Base-by-base conservation (phyloP, 768 basidiomycete species). In the Mrakia frigida region DNA sequence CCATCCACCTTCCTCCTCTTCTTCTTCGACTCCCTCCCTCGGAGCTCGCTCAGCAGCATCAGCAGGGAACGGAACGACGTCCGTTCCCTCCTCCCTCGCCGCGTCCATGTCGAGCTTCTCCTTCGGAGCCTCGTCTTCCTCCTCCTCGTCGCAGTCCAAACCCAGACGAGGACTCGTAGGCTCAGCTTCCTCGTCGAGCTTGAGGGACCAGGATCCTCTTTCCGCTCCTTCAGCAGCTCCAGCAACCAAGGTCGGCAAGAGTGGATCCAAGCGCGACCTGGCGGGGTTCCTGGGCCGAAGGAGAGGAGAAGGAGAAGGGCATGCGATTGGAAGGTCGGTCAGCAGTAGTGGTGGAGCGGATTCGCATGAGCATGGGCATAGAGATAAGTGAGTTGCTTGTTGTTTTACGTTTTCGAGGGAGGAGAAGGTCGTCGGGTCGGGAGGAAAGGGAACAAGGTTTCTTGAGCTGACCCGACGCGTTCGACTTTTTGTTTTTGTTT, bases 141-240 rank as follows among this genome's bases (percentile, higher is more conserved):
- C 28, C 61, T 14, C 37, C 21, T 43, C 63, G 37, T 67, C 65
- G 10, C 35, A 68, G 10, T 21, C 35, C 65, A 68, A 68, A 37
- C 65, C 33, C 3, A n/a, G 37, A 41, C 35, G 65, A n/a, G 25
- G 35, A 39, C 65, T 68, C 23, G 65, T 37, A 7, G 35, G 37
- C 11, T 68, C 65, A 39, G 37, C 18, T 21, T 68, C 65, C 21
- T 68, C 65, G 21, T 68, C 65, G 16, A 39, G 35, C 25, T n/a
- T 68, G 37, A 39, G 65, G 37, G 65, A n/a, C n/a, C n/a, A 68
- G 37, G 65, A 68, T 68, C 65, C 65, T 23, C 65, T 68, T 2
- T 37, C 65, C n/a, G n/a, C n/a, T 31, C 31, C 31, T 4, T 23
- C 0, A 18, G 35, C 21, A 6, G 39, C 65, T 43, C 2, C 35